phyloP scores from a whole-genome alignment of 768 basidiomycete genomes.

The Nevesoporus exiguus region DNA sequence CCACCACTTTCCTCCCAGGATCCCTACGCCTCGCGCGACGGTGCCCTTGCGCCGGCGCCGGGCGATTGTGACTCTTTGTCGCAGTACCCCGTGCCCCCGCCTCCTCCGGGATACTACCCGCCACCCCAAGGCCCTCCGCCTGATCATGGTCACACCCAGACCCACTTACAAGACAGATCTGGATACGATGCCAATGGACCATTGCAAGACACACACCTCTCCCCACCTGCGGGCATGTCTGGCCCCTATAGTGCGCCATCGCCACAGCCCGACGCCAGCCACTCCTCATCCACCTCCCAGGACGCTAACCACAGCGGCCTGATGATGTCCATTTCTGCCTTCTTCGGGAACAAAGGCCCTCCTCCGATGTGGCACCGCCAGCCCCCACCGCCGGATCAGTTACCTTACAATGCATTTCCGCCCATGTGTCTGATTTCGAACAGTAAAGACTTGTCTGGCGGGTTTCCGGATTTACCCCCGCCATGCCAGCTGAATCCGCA shows the following conservation, averaged over 20 bases:
- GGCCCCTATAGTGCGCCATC: background rate
- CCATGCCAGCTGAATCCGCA: slow-evolving; percentile 39
- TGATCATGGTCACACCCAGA: slow-evolving; percentile 6
- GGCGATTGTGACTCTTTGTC: too few species aligned
- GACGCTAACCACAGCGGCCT: background rate
- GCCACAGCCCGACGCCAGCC: background rate
- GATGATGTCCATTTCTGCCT: slow-evolving; percentile 19
- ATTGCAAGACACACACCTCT: background rate
- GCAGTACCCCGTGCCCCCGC: background rate
- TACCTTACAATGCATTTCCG: slow-evolving; percentile 25
- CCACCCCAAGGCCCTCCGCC: slow-evolving; percentile 12
- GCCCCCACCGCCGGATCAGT: background rate
- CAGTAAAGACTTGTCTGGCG: slow-evolving; percentile 30
- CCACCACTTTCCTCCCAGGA: slow-evolving; percentile 11
- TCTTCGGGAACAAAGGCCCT: slow-evolving; percentile 28
- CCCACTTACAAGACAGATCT: background rate
- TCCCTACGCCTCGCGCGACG: slow-evolving; percentile 8
- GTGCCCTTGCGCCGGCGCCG: slow-evolving; percentile 1
- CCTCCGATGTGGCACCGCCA: slow-evolving; percentile 28
- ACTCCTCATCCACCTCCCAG: background rate
- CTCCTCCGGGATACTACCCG: slow-evolving; percentile 2
- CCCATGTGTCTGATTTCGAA: slow-evolving; percentile 32
- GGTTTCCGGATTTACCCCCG: slow-evolving; percentile 45
- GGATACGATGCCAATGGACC: background rate
- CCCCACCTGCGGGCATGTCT: background rate